These are phyloP conservation scores for Solanum sejunctum DNA, from an alignment of 257 asterid genomes.

Conservation along the genomic window DNA sequence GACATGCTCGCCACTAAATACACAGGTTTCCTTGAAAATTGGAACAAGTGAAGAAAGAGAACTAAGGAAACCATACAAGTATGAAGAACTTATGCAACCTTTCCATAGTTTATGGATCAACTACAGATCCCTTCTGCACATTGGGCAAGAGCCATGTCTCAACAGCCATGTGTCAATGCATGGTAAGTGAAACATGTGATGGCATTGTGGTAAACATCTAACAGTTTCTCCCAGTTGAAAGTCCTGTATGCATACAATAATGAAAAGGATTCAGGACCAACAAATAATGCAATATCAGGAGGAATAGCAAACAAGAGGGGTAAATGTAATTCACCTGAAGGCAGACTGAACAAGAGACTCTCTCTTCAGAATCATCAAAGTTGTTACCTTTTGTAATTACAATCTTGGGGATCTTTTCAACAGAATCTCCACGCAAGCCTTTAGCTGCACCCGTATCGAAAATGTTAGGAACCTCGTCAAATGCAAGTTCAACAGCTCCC, in stretches of 20 bases:
- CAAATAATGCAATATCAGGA: neutral
- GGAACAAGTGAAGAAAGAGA: slow-evolving; percentile 15
- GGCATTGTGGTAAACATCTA: slow-evolving; percentile 77
- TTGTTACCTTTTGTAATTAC: slow-evolving; percentile 40
- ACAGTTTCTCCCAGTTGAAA: slow-evolving; percentile 83
- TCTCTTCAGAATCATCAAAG: slow-evolving; percentile 65
- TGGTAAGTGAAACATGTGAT: slow-evolving; percentile 88
- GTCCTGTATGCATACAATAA: slow-evolving; percentile 30
- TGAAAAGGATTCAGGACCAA: neutral
- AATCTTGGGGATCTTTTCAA: slow-evolving; percentile 78
- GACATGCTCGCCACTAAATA: slow-evolving; percentile 9
- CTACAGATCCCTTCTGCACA: slow-evolving; percentile 94
- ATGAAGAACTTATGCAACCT: slow-evolving; percentile 21
- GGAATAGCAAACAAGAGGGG: neutral
- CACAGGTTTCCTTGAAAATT: slow-evolving; percentile 9
- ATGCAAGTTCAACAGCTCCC: slow-evolving; percentile 81
- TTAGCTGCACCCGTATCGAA: slow-evolving; percentile 89
- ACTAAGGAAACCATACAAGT: slow-evolving; percentile 25
- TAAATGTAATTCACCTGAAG: slow-evolving; percentile 53
- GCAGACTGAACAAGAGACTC: slow-evolving; percentile 87
- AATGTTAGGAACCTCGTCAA: slow-evolving; percentile 65
- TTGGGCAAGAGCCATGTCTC: slow-evolving; percentile 95
- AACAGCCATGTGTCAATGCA: slow-evolving; percentile 93
- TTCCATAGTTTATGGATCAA: neutral
- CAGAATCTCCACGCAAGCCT: slow-evolving; percentile 71